Percentiles rank a stretch among this genome's conserved stretches.
These are phyloP conservation scores for Pezicula radicicola DNA, from an alignment of 2,329 filamentous ascomycete species.

Conservation along the genomic window DNA sequence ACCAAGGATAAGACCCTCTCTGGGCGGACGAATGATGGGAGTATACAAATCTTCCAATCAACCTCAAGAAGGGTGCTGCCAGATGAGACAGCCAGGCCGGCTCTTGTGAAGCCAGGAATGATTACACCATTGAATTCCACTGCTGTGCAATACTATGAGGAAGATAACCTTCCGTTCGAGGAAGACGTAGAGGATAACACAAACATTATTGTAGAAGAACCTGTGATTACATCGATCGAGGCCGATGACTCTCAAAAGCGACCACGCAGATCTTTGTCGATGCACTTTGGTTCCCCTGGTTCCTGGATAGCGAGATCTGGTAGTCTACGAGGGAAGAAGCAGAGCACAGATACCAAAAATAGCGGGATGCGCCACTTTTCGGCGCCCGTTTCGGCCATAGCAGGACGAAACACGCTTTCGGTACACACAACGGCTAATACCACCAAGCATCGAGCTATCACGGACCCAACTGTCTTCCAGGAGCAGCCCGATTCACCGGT, in stretches of 20 bases:
- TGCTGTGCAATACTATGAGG: conserved; percentile 15
- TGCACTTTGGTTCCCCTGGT: conserved; percentile 55
- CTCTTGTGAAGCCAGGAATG: conserved; percentile 26
- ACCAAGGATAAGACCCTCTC: conserved; percentile 22
- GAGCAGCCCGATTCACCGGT: conserved; percentile 10
- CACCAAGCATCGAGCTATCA: conserved; percentile 13
- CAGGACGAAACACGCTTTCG: conserved; percentile 20
- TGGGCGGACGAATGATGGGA: conserved; percentile 21
- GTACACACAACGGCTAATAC: conserved; percentile 15
- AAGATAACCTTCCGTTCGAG: conserved; percentile 21
- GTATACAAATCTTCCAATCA: conserved; percentile 17
- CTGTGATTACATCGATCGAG: conserved; percentile 19
- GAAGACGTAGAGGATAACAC: conserved; percentile 16
- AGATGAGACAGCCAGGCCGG: conserved; percentile 22
- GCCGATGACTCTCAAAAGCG: conserved; percentile 40
- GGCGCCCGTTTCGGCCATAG: conserved; percentile 40
- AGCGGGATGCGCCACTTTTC: conserved; percentile 51
- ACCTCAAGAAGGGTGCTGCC: conserved; percentile 26
- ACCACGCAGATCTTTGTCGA: conserved; percentile 53
- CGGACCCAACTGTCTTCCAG: conserved; percentile 22
- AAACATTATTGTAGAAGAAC: conserved; percentile 9
- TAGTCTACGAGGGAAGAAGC: conserved; percentile 55
- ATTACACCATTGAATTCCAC: conserved; percentile 15
- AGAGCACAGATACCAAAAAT: conserved; percentile 38
- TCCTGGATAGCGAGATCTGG: conserved; percentile 55